Base-by-base conservation (phyloP, 352 stramenopile genomes). In the Pythium rhizo-oryzae region DNA sequence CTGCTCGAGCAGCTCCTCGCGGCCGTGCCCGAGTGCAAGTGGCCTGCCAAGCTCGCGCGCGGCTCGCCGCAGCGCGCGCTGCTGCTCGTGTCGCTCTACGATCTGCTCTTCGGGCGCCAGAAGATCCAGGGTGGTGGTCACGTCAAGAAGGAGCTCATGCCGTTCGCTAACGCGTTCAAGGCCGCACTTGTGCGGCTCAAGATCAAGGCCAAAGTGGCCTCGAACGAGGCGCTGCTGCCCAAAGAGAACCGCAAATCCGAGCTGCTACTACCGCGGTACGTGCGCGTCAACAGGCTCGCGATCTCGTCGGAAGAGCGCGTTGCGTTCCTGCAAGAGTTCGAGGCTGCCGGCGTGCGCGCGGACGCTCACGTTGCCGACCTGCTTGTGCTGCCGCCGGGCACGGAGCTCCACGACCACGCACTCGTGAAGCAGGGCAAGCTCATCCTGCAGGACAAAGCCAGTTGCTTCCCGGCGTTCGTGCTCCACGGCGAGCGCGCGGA, bases 371-470 rank as follows among this genome's bases (percentile, higher is more conserved):
- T 99, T 50, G 83, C 81, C 30, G 84, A 98, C 71, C 68, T 99
- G 59, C 78, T 99, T 3, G 93, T 98, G 21, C 66, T 99, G n/a
- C 85, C 91, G 35, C 84, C 91, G 1, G 80, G 82, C 21, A 97
- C 84, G 28, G 90, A 96, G 81, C 76, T 97, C 58, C 80, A 96
- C 67, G 87, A 93, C 52, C 86, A 97, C 62, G 68, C 72, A 39
- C 78, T 96, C 39, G 91, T 97, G 35, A 86, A 82, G 39, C 79
- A 62, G 21, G 93, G 96, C 16, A 93, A 96, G 49, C 69, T 99
- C 8, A 81, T 99, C 35, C 75, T 99, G 41, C 97, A 99, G 81
- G 97, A 99, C 76, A 99, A 99, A 66, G 96, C 91, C 53, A 98
- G 89, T 79, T 99, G 98, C 77, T 99, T 99, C 75, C 95, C 97